Percentiles rank a stretch among this genome's conserved stretches.
These are phyloP conservation scores for Camelina hispida DNA, from an alignment of 345 rosid species.

Conservation along the genomic window DNA sequence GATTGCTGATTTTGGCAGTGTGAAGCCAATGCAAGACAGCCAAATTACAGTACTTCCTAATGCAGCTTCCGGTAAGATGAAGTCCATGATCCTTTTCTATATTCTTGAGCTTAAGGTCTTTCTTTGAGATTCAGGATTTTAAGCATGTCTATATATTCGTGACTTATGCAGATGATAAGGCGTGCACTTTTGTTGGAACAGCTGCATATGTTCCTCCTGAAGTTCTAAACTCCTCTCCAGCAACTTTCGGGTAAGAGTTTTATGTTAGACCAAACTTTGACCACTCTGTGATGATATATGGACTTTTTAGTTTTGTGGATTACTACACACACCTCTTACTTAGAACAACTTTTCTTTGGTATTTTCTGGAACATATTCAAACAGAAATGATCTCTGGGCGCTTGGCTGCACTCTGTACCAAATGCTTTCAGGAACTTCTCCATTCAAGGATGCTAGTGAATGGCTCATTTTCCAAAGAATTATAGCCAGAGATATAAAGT, in stretches of 20 bases:
- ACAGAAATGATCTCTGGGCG: conserved; percentile 99
- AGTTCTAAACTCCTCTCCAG: conserved; percentile 98
- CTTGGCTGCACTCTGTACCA: conserved; percentile 99
- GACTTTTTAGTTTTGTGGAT: conserved; percentile 32
- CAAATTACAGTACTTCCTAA: conserved; percentile 88
- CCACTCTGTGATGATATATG: conserved; percentile 19
- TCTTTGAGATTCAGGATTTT: conserved; percentile 11
- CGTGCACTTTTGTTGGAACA: conserved; percentile 92
- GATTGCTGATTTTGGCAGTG: conserved; percentile 98
- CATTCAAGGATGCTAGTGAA: conserved; percentile 98
- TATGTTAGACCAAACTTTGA: neutral
- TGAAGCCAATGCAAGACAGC: conserved; percentile 96
- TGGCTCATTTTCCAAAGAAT: conserved; percentile 98
- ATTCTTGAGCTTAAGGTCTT: conserved; percentile 14
- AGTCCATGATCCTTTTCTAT: neutral
- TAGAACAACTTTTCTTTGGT: conserved; percentile 41
- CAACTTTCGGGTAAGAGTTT: conserved; percentile 86
- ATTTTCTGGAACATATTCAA: conserved; percentile 46
- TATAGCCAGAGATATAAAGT: conserved; percentile 88
- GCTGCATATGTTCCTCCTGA: conserved; percentile 99
- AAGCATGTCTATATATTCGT: conserved; percentile 13
- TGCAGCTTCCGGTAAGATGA: conserved; percentile 79
- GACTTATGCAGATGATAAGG: conserved; percentile 78
- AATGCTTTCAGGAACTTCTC: conserved; percentile 99
- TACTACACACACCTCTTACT: conserved; percentile 33